Evolutionary conservation across 345 rosid genomes (phyloP).

Genomic region (Hevea brasiliensis): DNA sequence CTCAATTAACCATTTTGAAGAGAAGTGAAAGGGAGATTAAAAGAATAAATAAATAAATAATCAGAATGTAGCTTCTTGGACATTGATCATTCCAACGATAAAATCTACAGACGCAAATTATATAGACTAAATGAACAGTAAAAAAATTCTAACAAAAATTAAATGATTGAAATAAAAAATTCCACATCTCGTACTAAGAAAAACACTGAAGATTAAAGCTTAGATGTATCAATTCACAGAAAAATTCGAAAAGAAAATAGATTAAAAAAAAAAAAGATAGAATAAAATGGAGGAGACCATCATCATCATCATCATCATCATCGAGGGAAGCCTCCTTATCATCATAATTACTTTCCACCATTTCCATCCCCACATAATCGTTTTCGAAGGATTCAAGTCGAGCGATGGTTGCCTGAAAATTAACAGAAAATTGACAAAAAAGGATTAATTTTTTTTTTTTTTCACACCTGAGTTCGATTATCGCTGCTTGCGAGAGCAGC

Average conservation of each 20-base stretch:
- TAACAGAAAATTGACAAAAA: neutral
- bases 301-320: slow-evolving; percentile 75
- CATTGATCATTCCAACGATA: neutral
- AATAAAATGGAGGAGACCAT: slow-evolving; percentile 37
- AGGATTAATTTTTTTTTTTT: no score
- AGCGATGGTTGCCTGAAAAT: slow-evolving; percentile 68
- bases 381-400: slow-evolving; percentile 92
- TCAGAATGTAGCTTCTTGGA: neutral
- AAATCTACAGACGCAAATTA: no score
- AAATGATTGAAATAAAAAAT: no score
- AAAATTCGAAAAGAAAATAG: neutral
- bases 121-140: no score
- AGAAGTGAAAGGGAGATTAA: no score
- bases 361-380: slow-evolving; percentile 70
- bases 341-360: slow-evolving; percentile 63
- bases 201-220: no score
- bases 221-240: no score
- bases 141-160: no score
- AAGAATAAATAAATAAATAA: no score
- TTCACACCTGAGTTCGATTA: slow-evolving; percentile 76
- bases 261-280: neutral
- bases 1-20: no score
- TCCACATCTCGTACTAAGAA: no score
- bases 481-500: slow-evolving; percentile 86
- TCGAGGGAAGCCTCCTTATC: slow-evolving; percentile 93